phyloP scores from a whole-genome alignment of 2,329 filamentous ascomycete genomes.

The Chalara sp. region DNA sequence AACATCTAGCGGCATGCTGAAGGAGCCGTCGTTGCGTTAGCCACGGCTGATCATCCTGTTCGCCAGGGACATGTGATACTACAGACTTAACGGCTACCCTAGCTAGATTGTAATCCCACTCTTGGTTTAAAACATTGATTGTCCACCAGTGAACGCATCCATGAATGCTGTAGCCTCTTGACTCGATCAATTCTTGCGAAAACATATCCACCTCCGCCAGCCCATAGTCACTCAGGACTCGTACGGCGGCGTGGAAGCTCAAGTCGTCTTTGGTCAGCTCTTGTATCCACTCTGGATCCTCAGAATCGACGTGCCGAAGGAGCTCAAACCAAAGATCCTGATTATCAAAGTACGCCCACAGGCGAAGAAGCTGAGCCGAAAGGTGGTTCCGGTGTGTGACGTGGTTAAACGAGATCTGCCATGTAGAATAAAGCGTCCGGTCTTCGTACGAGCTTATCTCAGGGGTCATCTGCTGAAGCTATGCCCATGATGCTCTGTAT shows the following conservation, averaged over 20 bases:
- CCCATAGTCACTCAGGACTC: background rate
- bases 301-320: constrained; percentile 22
- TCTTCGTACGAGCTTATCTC: no score
- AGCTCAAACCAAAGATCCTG: constrained; percentile 36
- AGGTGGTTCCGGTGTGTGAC: no score
- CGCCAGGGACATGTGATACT: background rate
- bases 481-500: constrained; percentile 33
- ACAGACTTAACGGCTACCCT: background rate
- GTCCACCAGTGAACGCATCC: constrained; percentile 27
- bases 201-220: no score
- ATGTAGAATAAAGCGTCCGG: no score
- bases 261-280: background rate
- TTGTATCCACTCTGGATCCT: constrained; percentile 15
- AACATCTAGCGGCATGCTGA: background rate
- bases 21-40: background rate
- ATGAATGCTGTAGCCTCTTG: background rate
- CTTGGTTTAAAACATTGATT: background rate
- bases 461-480: constrained; percentile 22
- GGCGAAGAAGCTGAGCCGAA: no score
- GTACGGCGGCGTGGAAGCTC: no score
- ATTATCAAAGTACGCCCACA: no score
- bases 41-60: background rate
- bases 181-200: constrained; percentile 1
- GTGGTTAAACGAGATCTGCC: no score
- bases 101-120: no score